Evolutionary conservation across 2,329 filamentous ascomycete species (phyloP).

Genomic region (Cladophialophora chaetospira): DNA sequence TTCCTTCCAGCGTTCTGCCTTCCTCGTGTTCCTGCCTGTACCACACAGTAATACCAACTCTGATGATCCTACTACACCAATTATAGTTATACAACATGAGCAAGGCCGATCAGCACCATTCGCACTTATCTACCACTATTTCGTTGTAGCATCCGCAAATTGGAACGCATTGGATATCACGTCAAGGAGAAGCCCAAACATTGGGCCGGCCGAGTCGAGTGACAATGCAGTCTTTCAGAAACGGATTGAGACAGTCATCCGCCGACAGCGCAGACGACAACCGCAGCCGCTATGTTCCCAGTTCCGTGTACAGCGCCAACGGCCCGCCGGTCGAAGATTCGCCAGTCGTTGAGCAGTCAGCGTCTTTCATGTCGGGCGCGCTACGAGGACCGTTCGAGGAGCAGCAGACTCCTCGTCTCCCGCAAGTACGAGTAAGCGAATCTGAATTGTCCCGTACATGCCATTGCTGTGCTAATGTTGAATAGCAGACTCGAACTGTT

Average conservation of each 20-base stretch:
- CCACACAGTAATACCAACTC: too few relatives aligned
- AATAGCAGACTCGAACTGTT: constrained; percentile 12
- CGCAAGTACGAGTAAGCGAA: constrained; percentile 12
- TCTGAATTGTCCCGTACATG: not conserved
- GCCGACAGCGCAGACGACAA: constrained; percentile 29
- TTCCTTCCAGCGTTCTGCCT: not conserved
- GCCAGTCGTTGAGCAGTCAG: constrained; percentile 16
- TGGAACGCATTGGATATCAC: constrained; percentile 17
- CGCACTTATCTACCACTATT: not conserved
- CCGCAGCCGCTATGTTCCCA: constrained; percentile 33
- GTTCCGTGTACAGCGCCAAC: constrained; percentile 33
- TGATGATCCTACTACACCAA: not conserved
- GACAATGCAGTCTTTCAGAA: constrained; percentile 30
- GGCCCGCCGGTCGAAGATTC: constrained; percentile 30
- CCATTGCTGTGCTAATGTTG: constrained; percentile 3
- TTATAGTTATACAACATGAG: constrained; percentile 5
- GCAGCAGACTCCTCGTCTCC: constrained; percentile 17
- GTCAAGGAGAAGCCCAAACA: not conserved
- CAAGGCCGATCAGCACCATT: not conserved
- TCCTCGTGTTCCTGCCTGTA: not conserved
- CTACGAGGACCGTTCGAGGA: constrained; percentile 27
- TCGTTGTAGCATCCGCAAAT: not conserved
- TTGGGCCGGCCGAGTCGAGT: not conserved
- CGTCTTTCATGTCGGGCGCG: constrained; percentile 21
- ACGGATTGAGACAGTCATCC: constrained; percentile 27